phyloP scores from a whole-genome alignment of 2,329 filamentous ascomycete genomes.

The Aureobasidium leucospermi region DNA sequence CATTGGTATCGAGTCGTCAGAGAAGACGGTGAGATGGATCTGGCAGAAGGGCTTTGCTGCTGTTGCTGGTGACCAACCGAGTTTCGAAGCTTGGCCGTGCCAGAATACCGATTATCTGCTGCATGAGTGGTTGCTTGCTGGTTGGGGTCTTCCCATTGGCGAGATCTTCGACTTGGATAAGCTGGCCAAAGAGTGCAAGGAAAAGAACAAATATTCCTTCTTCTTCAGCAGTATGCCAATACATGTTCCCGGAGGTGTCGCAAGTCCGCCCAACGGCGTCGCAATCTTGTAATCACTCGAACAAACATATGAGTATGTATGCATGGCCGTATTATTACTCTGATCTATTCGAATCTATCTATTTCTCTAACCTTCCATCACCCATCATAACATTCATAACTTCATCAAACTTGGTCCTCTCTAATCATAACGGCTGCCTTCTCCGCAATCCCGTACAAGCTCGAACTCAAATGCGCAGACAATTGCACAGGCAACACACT shows the following conservation, averaged over 20 bases:
- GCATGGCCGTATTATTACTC: too few species aligned
- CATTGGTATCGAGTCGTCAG: constrained; percentile 6
- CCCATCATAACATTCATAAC: neutral
- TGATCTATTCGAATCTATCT: neutral
- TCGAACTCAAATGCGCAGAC: constrained; percentile 19
- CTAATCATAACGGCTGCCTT: constrained; percentile 17
- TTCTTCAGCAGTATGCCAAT: constrained; percentile 20
- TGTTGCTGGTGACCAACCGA: constrained; percentile 56
- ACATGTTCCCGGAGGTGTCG: constrained; percentile 18
- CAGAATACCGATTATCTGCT: constrained; percentile 25
- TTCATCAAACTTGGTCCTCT: neutral
- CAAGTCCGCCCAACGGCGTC: constrained; percentile 19
- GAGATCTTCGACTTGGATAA: constrained; percentile 31
- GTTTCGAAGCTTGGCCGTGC: constrained; percentile 56
- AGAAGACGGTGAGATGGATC: constrained; percentile 35
- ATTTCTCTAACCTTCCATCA: neutral
- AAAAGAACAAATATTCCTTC: constrained; percentile 24
- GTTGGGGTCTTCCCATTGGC: constrained; percentile 23
- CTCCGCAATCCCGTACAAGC: constrained; percentile 19
- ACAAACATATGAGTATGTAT: neutral
- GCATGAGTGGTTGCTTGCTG: constrained; percentile 19
- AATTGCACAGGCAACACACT: constrained; percentile 21
- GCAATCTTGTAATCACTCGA: constrained; percentile 13
- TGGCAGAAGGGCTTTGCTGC: constrained; percentile 47
- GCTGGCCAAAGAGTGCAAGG: constrained; percentile 25